Evolutionary conservation across 2,329 filamentous ascomycete genomes (phyloP).

Genomic region (Thermomyces lanuginosus): DNA sequence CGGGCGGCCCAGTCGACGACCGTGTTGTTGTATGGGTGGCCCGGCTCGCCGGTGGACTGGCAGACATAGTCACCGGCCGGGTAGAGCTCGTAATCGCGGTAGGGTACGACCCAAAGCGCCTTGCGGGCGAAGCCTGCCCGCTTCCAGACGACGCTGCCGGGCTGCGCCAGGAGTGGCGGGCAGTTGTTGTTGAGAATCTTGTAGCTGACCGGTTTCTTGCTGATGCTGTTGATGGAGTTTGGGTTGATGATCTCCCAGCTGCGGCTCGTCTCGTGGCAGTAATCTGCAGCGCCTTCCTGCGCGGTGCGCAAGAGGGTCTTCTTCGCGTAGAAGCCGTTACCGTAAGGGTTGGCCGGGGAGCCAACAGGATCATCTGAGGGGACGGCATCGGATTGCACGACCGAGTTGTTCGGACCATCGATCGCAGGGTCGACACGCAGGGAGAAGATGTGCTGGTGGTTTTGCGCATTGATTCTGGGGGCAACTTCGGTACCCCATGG

Average conservation of each 20-base stretch:
- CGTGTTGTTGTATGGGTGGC: slow-evolving; percentile 24
- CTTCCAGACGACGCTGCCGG: slow-evolving; percentile 72
- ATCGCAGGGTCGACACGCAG: slow-evolving; percentile 74
- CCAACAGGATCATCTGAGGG: slow-evolving; percentile 57
- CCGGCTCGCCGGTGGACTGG: slow-evolving; percentile 33
- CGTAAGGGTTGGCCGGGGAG: slow-evolving; percentile 66
- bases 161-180: slow-evolving; percentile 60
- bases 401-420: slow-evolving; percentile 67
- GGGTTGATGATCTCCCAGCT: slow-evolving; percentile 87
- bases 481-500: slow-evolving; percentile 89
- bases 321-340: slow-evolving; percentile 76
- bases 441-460: slow-evolving; percentile 92
- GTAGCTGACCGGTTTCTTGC: slow-evolving; percentile 68
- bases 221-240: slow-evolving; percentile 65
- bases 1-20: slow-evolving; percentile 22
- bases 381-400: slow-evolving; percentile 67
- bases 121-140: slow-evolving; percentile 75
- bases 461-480: slow-evolving; percentile 81
- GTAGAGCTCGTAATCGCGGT: slow-evolving; percentile 43
- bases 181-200: slow-evolving; percentile 82
- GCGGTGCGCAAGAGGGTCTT: slow-evolving; percentile 64
- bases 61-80: slow-evolving; percentile 45
- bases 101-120: slow-evolving; percentile 55
- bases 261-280: slow-evolving; percentile 61
- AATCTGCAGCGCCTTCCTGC: slow-evolving; percentile 55